Conservation (phyloP, 768 basidiomycete species). For the Grammothele lineata region DNA sequence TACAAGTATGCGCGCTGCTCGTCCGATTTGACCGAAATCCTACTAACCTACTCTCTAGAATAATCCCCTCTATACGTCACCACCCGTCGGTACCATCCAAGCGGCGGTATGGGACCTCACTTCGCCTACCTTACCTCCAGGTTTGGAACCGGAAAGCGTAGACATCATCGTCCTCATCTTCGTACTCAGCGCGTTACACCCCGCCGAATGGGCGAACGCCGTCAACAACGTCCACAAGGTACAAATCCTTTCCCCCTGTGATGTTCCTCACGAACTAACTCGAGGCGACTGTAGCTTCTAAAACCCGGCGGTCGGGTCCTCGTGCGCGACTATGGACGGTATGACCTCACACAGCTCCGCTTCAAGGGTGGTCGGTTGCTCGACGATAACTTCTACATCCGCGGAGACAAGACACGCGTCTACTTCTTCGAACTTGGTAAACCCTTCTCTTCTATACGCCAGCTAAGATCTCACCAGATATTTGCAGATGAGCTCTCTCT, state of each 20-base stretch:
- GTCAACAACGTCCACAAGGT: slow-evolving; percentile 78
- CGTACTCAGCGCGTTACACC: slow-evolving; percentile 90
- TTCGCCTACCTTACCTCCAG: slow-evolving; percentile 56
- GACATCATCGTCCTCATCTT: slow-evolving; percentile 93
- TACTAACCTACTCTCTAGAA: slow-evolving; percentile 37
- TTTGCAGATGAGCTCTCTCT: slow-evolving; percentile 69
- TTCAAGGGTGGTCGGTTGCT: slow-evolving; percentile 87
- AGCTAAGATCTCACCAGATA: no score
- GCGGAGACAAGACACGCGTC: slow-evolving; percentile 95
- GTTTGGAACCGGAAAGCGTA: slow-evolving; percentile 61
- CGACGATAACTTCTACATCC: slow-evolving; percentile 92
- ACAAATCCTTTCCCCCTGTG: neutral
- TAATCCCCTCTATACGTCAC: slow-evolving; percentile 63
- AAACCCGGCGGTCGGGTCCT: slow-evolving; percentile 85
- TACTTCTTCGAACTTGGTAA: slow-evolving; percentile 81
- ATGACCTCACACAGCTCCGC: slow-evolving; percentile 91
- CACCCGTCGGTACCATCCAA: slow-evolving; percentile 65
- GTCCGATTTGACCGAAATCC: no score
- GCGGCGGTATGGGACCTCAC: slow-evolving; percentile 93
- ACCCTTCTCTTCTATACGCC: neutral
- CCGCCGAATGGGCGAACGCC: slow-evolving; percentile 84
- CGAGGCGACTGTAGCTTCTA: slow-evolving; percentile 55
- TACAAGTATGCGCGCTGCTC: slow-evolving; percentile 52
- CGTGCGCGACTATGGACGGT: slow-evolving; percentile 90
- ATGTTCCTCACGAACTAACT: neutral